A percentile compares a stretch with the other conserved stretches of the same genome.
phyloP scores from a whole-genome alignment of 352 stramenopile species.

The Globisporangium parvum region DNA sequence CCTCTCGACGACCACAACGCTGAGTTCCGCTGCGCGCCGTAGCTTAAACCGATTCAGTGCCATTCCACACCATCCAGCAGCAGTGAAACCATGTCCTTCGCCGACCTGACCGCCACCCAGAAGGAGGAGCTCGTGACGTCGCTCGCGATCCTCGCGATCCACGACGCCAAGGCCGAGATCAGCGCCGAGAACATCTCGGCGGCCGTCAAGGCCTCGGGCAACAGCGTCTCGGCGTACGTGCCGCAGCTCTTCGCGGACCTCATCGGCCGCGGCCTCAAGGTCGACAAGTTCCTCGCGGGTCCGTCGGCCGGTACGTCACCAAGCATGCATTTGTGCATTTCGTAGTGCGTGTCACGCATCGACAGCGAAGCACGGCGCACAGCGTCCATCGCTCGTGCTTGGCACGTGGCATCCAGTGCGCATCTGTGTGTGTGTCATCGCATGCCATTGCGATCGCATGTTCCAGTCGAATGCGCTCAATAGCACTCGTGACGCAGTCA shows the following conservation, averaged over 20 bases:
- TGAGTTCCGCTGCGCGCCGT: constrained; percentile 53
- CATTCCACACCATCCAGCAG: constrained; percentile 29
- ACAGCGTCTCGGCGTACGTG: constrained; percentile 73
- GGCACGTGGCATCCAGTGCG: too few relatives aligned
- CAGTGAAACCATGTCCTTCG: constrained; percentile 74
- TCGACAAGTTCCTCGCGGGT: constrained; percentile 86
- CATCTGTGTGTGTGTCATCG: too few relatives aligned
- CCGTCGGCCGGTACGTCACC: constrained; percentile 73
- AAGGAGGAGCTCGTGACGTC: constrained; percentile 85
- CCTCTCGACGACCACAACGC: constrained; percentile 20
- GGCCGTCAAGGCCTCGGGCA: constrained; percentile 70
- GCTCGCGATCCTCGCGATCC: constrained; percentile 76
- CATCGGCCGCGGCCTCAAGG: constrained; percentile 70
- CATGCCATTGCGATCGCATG: too few relatives aligned
- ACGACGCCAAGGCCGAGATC: constrained; percentile 68
- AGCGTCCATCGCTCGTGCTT: too few relatives aligned
- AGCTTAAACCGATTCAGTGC: constrained; percentile 88
- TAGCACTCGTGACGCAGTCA: too few relatives aligned
- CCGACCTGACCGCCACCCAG: constrained; percentile 72
- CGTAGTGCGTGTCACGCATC: neutral
- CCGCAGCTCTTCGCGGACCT: constrained; percentile 81
- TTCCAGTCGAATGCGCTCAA: too few relatives aligned
- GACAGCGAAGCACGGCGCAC: neutral
- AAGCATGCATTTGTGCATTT: neutral
- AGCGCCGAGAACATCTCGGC: constrained; percentile 74